These are phyloP conservation scores for Aegilops umbellulata DNA, from an alignment of 176 grass and related monocot species.

Conservation along the genomic window DNA sequence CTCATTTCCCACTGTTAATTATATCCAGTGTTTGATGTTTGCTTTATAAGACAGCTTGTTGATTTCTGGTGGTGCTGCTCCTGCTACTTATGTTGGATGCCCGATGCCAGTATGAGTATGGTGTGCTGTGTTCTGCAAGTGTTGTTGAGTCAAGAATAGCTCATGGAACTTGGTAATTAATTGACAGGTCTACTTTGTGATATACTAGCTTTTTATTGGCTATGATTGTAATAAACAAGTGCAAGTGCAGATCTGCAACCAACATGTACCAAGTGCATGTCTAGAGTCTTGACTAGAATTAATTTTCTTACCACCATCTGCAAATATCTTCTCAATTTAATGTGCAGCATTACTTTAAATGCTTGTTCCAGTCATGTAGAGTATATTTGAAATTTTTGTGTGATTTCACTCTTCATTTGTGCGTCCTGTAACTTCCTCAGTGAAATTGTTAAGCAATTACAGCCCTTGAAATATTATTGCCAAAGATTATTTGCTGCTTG, in stretches of 20 bases:
- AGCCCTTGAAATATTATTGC: background rate
- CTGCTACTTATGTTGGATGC: background rate
- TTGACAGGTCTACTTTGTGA: background rate
- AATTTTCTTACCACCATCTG: background rate
- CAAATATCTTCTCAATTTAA: background rate
- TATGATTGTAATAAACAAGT: background rate
- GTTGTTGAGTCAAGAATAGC: background rate
- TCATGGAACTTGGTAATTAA: background rate
- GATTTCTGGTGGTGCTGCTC: background rate
- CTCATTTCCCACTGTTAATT: background rate
- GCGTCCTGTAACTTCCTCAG: background rate
- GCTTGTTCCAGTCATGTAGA: background rate
- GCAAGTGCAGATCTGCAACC: background rate
- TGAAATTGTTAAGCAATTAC: background rate
- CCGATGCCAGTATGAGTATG: no score
- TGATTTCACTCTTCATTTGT: background rate
- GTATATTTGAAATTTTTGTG: background rate
- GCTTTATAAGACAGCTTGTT: background rate
- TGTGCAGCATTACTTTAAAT: background rate
- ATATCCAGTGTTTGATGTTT: background rate
- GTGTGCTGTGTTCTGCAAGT: background rate
- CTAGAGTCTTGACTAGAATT: background rate
- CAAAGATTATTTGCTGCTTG: background rate
- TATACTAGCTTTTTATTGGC: background rate
- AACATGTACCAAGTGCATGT: background rate